Evolutionary conservation across 202 grass and related monocot genomes (phyloP).

Genomic region (Schoenoplectus tabernaemontani): DNA sequence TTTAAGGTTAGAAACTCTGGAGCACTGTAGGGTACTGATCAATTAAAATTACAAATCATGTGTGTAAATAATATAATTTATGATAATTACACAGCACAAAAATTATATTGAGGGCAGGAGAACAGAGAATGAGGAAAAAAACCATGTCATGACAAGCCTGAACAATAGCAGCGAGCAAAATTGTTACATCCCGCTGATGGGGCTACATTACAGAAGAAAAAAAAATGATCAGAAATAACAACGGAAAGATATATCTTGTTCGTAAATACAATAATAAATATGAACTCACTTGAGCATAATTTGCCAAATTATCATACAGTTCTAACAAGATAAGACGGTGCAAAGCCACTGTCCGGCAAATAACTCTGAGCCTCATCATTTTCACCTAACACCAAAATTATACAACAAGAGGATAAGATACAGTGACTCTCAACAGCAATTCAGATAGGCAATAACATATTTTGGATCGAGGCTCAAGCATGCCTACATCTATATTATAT

Average conservation of each 20-base stretch:
- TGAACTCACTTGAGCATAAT: constrained; percentile 81
- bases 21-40: not conserved
- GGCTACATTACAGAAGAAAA: constrained; percentile 41
- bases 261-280: not conserved
- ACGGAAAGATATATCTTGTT: not conserved
- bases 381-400: constrained; percentile 44
- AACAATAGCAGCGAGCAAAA: constrained; percentile 91
- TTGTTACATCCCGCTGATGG: constrained; percentile 88
- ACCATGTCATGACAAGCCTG: constrained; percentile 98
- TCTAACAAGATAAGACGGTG: constrained; percentile 83
- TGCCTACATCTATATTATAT: not conserved
- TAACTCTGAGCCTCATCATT: constrained; percentile 92
- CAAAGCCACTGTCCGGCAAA: constrained; percentile 70
- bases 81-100: not conserved
- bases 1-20: not conserved
- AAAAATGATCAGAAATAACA: constrained; percentile 2
- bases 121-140: not conserved
- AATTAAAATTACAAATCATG: not conserved
- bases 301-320: constrained; percentile 84
- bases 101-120: not conserved
- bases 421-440: not conserved
- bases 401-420: constrained; percentile 10
- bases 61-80: not conserved
- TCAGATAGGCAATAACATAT: not conserved
- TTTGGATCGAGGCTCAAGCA: constrained; percentile 16